These are phyloP conservation scores for Lactarius psammicola DNA, from an alignment of 768 basidiomycete genomes.

Conservation along the genomic window DNA sequence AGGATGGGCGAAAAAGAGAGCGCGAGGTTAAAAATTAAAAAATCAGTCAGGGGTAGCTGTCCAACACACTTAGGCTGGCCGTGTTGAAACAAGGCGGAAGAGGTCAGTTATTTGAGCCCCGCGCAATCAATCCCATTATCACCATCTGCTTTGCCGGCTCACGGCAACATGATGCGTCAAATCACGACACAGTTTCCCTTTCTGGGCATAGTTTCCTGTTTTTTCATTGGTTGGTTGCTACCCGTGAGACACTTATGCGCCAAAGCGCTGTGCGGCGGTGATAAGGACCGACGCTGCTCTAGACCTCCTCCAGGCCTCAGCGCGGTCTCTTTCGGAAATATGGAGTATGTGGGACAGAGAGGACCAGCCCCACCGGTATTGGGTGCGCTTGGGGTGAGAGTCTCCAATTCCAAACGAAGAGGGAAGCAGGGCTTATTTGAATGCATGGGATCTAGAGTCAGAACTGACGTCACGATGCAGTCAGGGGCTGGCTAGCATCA, in stretches of 20 bases:
- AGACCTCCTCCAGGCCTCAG: neutral
- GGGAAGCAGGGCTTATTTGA: neutral
- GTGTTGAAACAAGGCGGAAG: neutral
- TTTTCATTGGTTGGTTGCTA: neutral
- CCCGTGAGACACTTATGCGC: neutral
- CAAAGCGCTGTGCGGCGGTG: neutral
- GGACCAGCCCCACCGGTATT: neutral
- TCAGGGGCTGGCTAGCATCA: neutral
- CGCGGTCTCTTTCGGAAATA: neutral
- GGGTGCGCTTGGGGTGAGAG: neutral
- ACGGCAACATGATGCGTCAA: neutral
- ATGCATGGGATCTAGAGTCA: too few relatives aligned
- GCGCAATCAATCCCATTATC: slow-evolving; percentile 1
- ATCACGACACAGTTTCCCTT: neutral
- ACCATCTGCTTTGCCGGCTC: neutral
- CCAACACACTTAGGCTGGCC: neutral
- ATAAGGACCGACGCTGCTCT: neutral
- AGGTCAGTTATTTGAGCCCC: neutral
- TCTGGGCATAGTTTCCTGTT: neutral
- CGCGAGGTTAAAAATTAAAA: neutral
- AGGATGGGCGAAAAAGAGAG: neutral
- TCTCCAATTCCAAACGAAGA: neutral
- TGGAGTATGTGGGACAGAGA: slow-evolving; percentile 2
- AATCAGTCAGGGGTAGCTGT: neutral
- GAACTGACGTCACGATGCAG: neutral